Conservation (phyloP, 192 early-diverging fungal genomes). For the Backusella circina region DNA sequence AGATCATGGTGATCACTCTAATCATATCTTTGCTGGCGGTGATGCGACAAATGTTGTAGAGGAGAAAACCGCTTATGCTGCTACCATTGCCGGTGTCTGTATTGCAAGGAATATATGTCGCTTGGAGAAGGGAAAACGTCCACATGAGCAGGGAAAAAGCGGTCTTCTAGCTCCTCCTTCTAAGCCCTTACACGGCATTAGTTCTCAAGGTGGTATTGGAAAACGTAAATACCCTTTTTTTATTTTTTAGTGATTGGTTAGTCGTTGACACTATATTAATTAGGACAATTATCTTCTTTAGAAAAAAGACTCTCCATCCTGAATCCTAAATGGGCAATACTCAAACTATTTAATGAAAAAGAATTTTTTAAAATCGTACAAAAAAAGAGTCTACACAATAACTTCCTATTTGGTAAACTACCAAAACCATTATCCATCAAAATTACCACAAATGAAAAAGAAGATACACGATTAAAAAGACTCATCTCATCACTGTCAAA, state of each 20-base stretch:
- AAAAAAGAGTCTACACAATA: neutral
- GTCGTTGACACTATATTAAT: constrained; percentile 9
- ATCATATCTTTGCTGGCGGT: constrained; percentile 38
- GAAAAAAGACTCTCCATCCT: constrained; percentile 25
- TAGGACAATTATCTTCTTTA: constrained; percentile 12
- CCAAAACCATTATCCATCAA: constrained; percentile 8
- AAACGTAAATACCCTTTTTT: constrained; percentile 18
- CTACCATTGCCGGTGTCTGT: constrained; percentile 32
- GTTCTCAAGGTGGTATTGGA: constrained; percentile 27
- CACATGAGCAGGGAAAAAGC: constrained; percentile 22
- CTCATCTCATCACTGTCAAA: neutral
- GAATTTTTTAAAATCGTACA: constrained; percentile 31
- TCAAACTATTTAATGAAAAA: constrained; percentile 33
- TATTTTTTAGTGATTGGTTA: neutral
- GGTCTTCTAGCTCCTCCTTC: constrained; percentile 25
- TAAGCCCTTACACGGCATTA: constrained; percentile 27
- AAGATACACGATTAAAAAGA: neutral
- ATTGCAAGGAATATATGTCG: constrained; percentile 38
- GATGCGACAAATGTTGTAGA: constrained; percentile 40
- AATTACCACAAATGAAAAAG: neutral
- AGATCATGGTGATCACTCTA: constrained; percentile 19
- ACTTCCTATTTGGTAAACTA: constrained; percentile 11
- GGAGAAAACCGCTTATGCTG: constrained; percentile 40
- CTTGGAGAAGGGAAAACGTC: constrained; percentile 29
- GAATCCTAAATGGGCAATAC: constrained; percentile 26